A percentile compares a stretch with the other conserved stretches of the same genome.
These are phyloP conservation scores for Trichophyton mentagrophytes DNA, from an alignment of 2,329 filamentous ascomycete genomes.

Conservation along the genomic window DNA sequence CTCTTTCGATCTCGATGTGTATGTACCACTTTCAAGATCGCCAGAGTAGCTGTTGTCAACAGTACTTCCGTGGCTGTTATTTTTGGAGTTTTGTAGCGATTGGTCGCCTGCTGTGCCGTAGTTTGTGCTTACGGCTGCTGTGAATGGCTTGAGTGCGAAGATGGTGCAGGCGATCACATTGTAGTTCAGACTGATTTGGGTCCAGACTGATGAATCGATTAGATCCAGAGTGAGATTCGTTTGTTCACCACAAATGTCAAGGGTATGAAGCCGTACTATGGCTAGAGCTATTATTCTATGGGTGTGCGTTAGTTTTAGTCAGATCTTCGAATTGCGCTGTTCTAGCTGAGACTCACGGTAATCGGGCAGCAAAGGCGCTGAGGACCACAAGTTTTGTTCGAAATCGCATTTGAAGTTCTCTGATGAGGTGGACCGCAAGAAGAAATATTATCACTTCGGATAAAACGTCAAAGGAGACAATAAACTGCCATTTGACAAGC, in stretches of 20 bases:
- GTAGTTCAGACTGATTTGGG: conserved; percentile 26
- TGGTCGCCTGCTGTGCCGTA: conserved; percentile 25
- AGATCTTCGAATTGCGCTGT: background rate
- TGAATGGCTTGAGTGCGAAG: conserved; percentile 27
- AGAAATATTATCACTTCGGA: conserved; percentile 24
- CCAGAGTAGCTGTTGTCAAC: background rate
- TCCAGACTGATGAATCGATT: conserved; percentile 25
- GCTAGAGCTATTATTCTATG: conserved; percentile 27
- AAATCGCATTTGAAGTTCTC: conserved; percentile 23
- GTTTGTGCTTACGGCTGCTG: conserved; percentile 26
- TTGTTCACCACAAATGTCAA: conserved; percentile 19
- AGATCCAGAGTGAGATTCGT: conserved; percentile 26
- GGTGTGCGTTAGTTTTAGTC: conserved; percentile 2
- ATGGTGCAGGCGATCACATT: conserved; percentile 27
- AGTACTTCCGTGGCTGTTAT: background rate
- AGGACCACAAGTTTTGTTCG: conserved; percentile 23
- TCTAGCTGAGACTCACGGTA: conserved; percentile 22
- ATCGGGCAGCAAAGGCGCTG: conserved; percentile 24
- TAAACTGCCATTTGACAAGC: conserved; percentile 25
- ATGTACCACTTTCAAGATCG: background rate
- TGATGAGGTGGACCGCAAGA: conserved; percentile 21
- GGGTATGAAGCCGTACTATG: conserved; percentile 25
- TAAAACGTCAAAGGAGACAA: conserved; percentile 24
- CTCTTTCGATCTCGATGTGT: background rate
- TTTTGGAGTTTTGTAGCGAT: conserved; percentile 15